phyloP scores from a whole-genome alignment of 78 protist genomes.

The Parvularia atlantis region DNA sequence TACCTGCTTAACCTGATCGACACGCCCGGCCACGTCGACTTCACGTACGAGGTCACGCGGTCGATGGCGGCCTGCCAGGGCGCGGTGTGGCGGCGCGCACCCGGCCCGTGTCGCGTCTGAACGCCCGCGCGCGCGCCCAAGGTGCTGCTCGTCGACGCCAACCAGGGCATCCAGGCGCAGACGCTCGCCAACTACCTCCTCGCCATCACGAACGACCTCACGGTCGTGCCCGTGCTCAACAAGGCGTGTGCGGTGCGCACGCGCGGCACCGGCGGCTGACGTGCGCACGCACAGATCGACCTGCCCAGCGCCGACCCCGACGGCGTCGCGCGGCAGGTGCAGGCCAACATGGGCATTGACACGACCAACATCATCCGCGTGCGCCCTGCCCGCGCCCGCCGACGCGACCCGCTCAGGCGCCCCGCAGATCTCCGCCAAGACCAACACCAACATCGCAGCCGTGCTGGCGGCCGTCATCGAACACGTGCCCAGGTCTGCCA shows the following conservation, averaged over 20 bases:
- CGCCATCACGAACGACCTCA: slow-evolving; percentile 28
- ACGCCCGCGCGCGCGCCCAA: slow-evolving; percentile 29
- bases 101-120: slow-evolving; percentile 34
- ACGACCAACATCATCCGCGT: slow-evolving; percentile 16
- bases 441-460: slow-evolving; percentile 23
- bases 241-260: slow-evolving; percentile 33
- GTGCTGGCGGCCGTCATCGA: slow-evolving; percentile 54
- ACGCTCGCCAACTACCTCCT: slow-evolving; percentile 41
- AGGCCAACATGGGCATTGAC: slow-evolving; percentile 28
- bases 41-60: slow-evolving; percentile 71
- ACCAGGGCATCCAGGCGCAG: slow-evolving; percentile 44
- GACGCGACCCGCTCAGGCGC: slow-evolving; percentile 1
- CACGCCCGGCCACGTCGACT: slow-evolving; percentile 95
- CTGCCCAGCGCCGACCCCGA: slow-evolving; percentile 46
- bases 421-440: slow-evolving; percentile 42
- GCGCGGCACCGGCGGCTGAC: neutral
- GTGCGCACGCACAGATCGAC: slow-evolving; percentile 28
- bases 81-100: slow-evolving; percentile 54
- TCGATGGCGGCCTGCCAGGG: slow-evolving; percentile 56
- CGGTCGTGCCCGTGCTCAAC: slow-evolving; percentile 76
- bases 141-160: slow-evolving; percentile 50
- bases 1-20: slow-evolving; percentile 81
- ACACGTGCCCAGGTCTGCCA: too few relatives aligned
- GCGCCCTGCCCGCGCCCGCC: neutral
- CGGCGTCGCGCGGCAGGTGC: slow-evolving; percentile 21